Base-by-base conservation (phyloP, 2,329 filamentous ascomycete genomes). In the Fusarium sp. region DNA sequence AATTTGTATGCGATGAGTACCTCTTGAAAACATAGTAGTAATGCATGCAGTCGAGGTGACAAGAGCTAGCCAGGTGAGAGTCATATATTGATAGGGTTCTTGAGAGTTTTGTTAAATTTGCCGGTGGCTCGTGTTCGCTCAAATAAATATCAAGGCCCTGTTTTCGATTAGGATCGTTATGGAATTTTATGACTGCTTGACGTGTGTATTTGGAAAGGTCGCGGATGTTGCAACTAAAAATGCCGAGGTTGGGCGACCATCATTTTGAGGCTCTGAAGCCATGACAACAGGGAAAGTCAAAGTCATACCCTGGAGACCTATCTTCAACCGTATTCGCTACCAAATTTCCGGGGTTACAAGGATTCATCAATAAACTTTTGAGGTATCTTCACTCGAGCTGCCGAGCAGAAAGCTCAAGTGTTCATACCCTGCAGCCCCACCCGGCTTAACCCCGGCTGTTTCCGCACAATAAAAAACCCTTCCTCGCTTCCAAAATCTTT, bases 401-500 rank as follows among this genome's bases (percentile, higher is more conserved):
- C 32, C 32, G 32, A 35, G 11, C 30, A 30, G 10, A 2, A 5
- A n/a, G 20, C 17, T 50, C 14, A 55, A 3, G 10, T 6, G 15
- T 5, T 15, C 0, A 8, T 69, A 76, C 71, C 73, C 75, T 77
- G 35, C 6, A 70, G 39, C 22, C 28, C 18, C 20, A 28, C 35
- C 30, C 60, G 70, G 54, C 18, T 24, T 38, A 73, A 64, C 70
- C n/a, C 62, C 74, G 72, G 73, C 51, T 28, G 17, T 5, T 20
- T 41, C 57, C 57, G 26, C 65, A 73, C 74, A 67, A 71, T 66
- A 73, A 74, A 24, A 56, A 73, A 15, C 22, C 61, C 60, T 51
- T 82, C 83, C 80, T 81, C 84, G 84, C 80, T 82, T 81, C 77
- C 70, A 75, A 82, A 93, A 66, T 39, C 54, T 66, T 57, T 35